Percentiles rank a stretch among this genome's conserved stretches.
Evolutionary conservation across 2,329 filamentous ascomycete genomes (phyloP).

Genomic region (Colletotrichum theobromicola): DNA sequence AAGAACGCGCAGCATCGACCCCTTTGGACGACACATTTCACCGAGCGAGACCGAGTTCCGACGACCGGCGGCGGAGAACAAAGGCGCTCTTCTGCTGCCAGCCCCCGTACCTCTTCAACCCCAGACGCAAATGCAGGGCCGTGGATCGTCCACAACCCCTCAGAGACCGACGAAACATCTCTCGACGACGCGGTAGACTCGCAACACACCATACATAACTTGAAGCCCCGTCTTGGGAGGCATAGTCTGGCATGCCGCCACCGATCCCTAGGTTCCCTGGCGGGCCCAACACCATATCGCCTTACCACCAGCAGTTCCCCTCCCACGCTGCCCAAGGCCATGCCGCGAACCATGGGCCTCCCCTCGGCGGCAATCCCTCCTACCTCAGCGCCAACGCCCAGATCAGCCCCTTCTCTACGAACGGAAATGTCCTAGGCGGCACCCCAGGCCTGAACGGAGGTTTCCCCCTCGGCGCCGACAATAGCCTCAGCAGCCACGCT

Average conservation of each 20-base stretch:
- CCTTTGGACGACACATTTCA: neutral
- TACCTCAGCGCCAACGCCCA: slow-evolving; percentile 74
- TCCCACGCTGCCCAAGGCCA: slow-evolving; percentile 58
- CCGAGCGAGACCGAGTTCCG: neutral
- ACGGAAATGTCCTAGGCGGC: slow-evolving; percentile 61
- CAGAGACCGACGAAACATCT: neutral
- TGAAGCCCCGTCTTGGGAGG: neutral
- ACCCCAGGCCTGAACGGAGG: slow-evolving; percentile 62
- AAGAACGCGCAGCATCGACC: neutral
- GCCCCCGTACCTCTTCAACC: neutral
- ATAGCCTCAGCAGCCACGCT: slow-evolving; percentile 84
- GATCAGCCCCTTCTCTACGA: slow-evolving; percentile 71
- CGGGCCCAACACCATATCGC: slow-evolving; percentile 47
- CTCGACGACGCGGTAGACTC: neutral
- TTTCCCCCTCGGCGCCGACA: slow-evolving; percentile 64
- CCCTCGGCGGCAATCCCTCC: slow-evolving; percentile 68
- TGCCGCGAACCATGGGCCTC: slow-evolving; percentile 49
- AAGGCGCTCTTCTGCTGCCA: slow-evolving; percentile 14
- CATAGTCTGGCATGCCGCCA: slow-evolving; percentile 41
- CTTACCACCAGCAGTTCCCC: slow-evolving; percentile 56
- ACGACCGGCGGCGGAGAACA: slow-evolving; percentile 12
- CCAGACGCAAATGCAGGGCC: slow-evolving; percentile 21
- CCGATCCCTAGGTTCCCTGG: slow-evolving; percentile 51
- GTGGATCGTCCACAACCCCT: slow-evolving; percentile 15
- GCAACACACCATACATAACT: neutral